phyloP scores from a whole-genome alignment of 2,329 filamentous ascomycete genomes.

The Claviceps sp. region DNA sequence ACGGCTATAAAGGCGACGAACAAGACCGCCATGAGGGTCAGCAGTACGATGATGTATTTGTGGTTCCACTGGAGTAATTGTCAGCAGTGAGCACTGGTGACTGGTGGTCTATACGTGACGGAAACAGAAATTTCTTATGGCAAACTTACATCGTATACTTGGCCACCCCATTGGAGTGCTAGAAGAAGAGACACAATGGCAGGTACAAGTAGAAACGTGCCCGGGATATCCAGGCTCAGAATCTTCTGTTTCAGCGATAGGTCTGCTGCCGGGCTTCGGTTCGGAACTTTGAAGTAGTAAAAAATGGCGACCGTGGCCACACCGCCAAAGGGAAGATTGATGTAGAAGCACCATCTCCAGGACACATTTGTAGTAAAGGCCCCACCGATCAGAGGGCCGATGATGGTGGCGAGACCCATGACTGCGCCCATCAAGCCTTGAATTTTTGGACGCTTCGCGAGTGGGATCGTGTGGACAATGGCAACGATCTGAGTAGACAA shows the following conservation, averaged over 20 bases:
- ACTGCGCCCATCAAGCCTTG: slow-evolving; percentile 23
- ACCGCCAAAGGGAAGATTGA: slow-evolving; percentile 24
- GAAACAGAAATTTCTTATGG: too few relatives aligned
- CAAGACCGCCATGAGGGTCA: slow-evolving; percentile 26
- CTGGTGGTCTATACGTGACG: slow-evolving; percentile 7
- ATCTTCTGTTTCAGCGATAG: not conserved
- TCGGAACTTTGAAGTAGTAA: slow-evolving; percentile 22
- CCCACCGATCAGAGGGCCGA: slow-evolving; percentile 24
- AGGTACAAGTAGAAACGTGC: not conserved
- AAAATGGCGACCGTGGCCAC: slow-evolving; percentile 22
- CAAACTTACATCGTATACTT: slow-evolving; percentile 13
- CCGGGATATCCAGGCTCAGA: not conserved
- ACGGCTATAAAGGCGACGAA: slow-evolving; percentile 26
- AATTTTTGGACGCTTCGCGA: not conserved
- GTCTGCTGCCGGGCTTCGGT: not conserved
- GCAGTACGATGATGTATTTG: slow-evolving; percentile 11
- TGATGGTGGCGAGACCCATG: slow-evolving; percentile 23
- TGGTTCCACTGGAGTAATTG: not conserved
- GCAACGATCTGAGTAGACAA: not conserved
- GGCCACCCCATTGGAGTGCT: slow-evolving; percentile 33
- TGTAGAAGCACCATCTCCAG: slow-evolving; percentile 29
- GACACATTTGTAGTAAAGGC: slow-evolving; percentile 23
- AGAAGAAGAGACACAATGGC: slow-evolving; percentile 26
- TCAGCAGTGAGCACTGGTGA: too few relatives aligned
- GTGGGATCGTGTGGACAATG: not conserved